Base-by-base conservation (phyloP, 2,329 filamentous ascomycete species). In the Venturiaceae sp. region DNA sequence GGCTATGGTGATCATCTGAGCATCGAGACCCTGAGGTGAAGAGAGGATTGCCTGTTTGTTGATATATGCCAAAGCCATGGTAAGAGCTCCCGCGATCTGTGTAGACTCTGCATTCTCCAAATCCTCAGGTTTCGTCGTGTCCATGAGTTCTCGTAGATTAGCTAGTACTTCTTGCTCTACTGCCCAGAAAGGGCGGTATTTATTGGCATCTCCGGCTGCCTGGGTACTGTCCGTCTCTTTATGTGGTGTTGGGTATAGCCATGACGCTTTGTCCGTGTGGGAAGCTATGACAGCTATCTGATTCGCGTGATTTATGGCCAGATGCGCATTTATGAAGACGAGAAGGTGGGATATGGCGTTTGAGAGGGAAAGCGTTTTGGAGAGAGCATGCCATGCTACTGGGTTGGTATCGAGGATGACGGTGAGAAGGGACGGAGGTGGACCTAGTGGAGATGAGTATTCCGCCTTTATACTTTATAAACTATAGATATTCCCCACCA, bases 341-440 rank as follows among this genome's bases (percentile, higher is more conserved):
- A 97, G 86, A 63, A 97, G 82, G 74, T 92, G 87, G 62, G 92
- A 90, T 61, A 99, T 79, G 61, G 90, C 90, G 67, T 87, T 86
- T 54, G 88, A 88, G 61, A 99, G 82, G 30, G 92, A 84, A 7
- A 97, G 84, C 33, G 82, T 83, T 59, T 83, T 75, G 61, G 85
- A 79, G 47, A 97, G 82, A 61, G 89, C 80, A 6, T 89, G 85
- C 94, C 94, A 96, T 66, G 94, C 92, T 66, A 92, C 88, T 2
- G 94, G 94, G 71, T 99, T 99, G 28, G 92, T 96, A 76, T 99
- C 94, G 75, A 99, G 82, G 67, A 99, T 81, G 67, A 99, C 86
- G 64, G 90, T 87, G 56, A 96, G 84, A 36, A 99, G 85, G 14
- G 92, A 95, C 0, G 94, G 90, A 11, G 82, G 75, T 39, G 80